Conservation (phyloP, 2,329 filamentous ascomycete genomes). For the Cryphonectria carpinicola region DNA sequence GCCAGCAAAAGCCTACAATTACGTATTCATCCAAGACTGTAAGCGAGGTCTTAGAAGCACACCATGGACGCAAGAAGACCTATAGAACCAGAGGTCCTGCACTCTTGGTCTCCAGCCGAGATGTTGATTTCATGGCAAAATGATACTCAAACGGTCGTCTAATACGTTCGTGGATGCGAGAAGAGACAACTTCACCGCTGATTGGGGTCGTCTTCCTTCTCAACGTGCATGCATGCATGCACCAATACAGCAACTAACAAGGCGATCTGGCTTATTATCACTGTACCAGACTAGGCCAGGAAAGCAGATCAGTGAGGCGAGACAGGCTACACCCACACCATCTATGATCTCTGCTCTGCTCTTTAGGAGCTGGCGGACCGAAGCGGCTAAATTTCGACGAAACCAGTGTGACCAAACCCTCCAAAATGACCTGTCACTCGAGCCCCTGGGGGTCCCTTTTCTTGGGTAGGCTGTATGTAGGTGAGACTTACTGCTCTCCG, state of each 20-base stretch:
- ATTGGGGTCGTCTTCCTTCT: background rate
- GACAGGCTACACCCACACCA: background rate
- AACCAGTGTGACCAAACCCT: background rate
- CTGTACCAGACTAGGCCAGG: background rate
- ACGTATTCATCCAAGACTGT: background rate
- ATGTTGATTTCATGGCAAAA: background rate
- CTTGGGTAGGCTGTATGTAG: background rate
- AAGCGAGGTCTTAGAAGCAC: background rate
- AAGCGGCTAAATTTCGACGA: slow-evolving; percentile 8
- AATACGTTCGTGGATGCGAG: no score
- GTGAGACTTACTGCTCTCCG: background rate
- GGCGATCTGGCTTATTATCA: background rate
- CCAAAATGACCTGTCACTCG: background rate
- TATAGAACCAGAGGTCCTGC: background rate
- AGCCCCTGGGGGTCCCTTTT: no score
- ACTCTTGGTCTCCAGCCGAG: background rate
- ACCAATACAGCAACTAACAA: background rate
- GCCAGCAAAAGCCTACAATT: background rate
- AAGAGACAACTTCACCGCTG: background rate
- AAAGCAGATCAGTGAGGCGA: background rate
- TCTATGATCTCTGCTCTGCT: background rate
- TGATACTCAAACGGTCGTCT: background rate
- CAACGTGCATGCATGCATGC: background rate
- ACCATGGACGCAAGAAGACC: background rate
- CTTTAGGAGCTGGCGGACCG: slow-evolving; percentile 4